Evolutionary conservation across 23 red algal species (phyloP).

Genomic region (Gracilaria caudata): DNA sequence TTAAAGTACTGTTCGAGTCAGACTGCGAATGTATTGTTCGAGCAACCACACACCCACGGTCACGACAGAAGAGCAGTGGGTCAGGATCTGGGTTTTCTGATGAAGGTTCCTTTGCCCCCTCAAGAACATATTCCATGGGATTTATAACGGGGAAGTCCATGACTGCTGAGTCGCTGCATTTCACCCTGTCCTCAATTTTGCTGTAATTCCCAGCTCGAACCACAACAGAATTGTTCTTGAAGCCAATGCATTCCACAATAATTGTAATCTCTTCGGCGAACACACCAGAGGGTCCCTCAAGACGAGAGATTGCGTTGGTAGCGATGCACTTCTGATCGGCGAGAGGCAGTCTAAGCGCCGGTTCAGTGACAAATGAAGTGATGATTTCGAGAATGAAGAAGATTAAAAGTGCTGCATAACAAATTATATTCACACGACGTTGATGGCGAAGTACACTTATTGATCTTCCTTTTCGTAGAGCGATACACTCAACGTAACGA

Average conservation of each 20-base stretch:
- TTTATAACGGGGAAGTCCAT: background rate
- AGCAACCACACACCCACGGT: background rate
- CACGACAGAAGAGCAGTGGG: background rate
- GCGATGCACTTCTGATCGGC: background rate
- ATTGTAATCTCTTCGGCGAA: background rate
- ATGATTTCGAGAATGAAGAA: background rate
- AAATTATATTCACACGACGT: background rate
- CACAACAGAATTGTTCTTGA: background rate
- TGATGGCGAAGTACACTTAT: background rate
- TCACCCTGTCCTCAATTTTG: background rate
- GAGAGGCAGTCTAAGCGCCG: background rate
- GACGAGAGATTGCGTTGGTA: background rate
- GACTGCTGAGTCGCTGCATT: background rate
- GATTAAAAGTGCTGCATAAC: background rate
- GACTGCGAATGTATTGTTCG: background rate
- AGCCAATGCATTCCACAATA: background rate
- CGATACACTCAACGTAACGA: background rate
- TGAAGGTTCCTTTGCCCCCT: background rate
- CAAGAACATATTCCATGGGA: background rate
- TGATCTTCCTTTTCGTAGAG: background rate
- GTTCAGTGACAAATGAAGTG: background rate
- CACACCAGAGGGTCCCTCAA: background rate
- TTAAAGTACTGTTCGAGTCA: background rate
- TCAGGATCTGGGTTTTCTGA: conserved; percentile 8
- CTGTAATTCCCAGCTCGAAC: conserved; percentile 4